phyloP scores from a whole-genome alignment of 2,329 filamentous ascomycete species.

The Aureobasidium uvarum region DNA sequence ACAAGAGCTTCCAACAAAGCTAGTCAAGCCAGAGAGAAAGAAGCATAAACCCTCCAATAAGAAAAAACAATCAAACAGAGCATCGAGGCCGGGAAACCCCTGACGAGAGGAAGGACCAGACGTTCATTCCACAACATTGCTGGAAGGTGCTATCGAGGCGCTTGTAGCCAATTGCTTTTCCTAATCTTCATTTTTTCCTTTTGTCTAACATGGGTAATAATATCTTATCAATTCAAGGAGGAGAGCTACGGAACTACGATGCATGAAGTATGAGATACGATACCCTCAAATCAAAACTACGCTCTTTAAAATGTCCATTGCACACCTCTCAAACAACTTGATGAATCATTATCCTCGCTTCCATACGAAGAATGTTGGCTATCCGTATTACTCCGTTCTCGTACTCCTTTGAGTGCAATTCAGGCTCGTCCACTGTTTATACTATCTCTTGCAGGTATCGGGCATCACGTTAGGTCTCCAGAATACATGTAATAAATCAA shows the following conservation, averaged over 20 bases:
- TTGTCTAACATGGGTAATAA: background rate
- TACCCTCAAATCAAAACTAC: background rate
- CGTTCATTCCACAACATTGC: background rate
- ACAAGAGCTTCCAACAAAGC: slow-evolving; percentile 36
- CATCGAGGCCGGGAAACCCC: no score
- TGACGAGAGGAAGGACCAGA: background rate
- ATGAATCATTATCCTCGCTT: no score
- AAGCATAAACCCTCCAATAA: background rate
- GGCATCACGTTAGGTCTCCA: no score
- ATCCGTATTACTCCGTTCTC: no score
- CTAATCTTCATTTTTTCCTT: background rate
- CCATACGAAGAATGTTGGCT: no score
- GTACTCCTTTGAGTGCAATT: no score
- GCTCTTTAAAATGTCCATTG: no score
- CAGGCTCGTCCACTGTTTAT: no score
- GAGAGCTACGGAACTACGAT: background rate
- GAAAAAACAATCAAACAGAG: background rate
- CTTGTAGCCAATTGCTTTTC: background rate
- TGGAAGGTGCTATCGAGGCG: background rate
- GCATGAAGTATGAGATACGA: background rate
- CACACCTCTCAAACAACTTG: background rate
- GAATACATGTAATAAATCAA: no score
- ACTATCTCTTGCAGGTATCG: no score
- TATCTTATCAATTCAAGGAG: background rate
- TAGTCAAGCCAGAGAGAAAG: background rate